Evolutionary conservation across 805 yeast species (phyloP), one percentile per base, ranked within the genome.

Genomic region (Schwanniomyces pseudopolymorphus): DNA sequence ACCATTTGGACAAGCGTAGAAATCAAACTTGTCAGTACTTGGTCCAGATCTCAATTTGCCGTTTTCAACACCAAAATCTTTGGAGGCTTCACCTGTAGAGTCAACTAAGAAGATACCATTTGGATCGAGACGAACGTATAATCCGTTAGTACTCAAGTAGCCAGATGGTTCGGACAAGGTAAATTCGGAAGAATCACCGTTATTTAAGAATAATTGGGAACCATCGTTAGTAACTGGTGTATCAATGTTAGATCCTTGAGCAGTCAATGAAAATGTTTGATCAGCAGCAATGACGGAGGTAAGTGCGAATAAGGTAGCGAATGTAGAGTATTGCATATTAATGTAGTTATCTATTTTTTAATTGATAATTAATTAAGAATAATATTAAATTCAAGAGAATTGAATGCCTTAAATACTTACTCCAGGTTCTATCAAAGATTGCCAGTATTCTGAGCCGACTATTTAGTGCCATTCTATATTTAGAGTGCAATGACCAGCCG

Each of bases 131-230:
- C 19, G 7, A n/a, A 63, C 51, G 44, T 54, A 53, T 33, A 55
- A 33, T 35, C 61, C 67, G 33, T 46, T 51, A 42, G 55, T 54
- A n/a, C 48, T 35, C 19, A 59, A 49, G 55, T 52, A 64, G 10
- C 72, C 72, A 41, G 59, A 48, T 28, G 72, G 71, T 43, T 63
- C 64, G 39, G 53, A 48, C 54, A 67, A 66, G 43, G 42, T 40
- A 50, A 61, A 59, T 33, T 53, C 35, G 25, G 55, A 60, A 42
- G 58, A 43, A 7, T 33, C 25, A 40, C 58, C 61, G 22, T 42
- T 50, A 6, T 44, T 39, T 41, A 57, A 48, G 19, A 49, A 54
- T 17, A 61, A 49, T 16, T 49, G 49, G 45, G 53, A 39, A 40
- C 42, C 51, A 39, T 36, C 38, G 28, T 43, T 33, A 26, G 55